Evolutionary conservation across 2,329 filamentous ascomycete species (phyloP), one percentile per base, ranked within the genome.

Genomic region (Aspergillus fumigatiaffinis): DNA sequence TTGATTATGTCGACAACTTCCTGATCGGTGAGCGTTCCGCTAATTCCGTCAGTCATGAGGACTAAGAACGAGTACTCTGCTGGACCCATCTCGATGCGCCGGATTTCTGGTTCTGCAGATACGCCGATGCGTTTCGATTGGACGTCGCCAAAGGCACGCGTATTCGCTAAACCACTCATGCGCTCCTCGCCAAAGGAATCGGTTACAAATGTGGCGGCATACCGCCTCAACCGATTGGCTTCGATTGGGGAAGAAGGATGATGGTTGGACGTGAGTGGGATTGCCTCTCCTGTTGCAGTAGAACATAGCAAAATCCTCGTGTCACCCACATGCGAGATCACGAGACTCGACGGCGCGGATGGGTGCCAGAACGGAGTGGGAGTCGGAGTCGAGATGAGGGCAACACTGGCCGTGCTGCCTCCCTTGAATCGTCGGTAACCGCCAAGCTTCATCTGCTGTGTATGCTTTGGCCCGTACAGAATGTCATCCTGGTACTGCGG

Each of bases 141-240:
- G 76, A 97, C 91, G 77, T 99, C 94, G 26, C 94, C 94, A 71
- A 99, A 97, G 3, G 94, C 84, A 29, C 94, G 89, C 32, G 91
- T 95, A 76, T 99, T 99, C 65, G 94, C 94, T 0, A 99, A 82
- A 0, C 94, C 93, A 14, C 87, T 87, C 74, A 99, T 94, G 65
- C 94, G 91, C 76, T 97, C 92, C 76, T 99, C 94, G 69, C 94
- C 94, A 73, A 99, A 99, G 35, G 91, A 95, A 76, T 99, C 94
- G 0, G 93, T 94, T 20, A 96, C 88, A 71, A 97, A 93, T 2
- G 88, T 88, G 29, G 89, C 85, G 1, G 92, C 90, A 71, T 92
- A 97, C 51, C 92, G 87, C 48, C 92, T 88, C 25, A 99, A 82
- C 7, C 94, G 86, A 46, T 86, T 87, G 9, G 89, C 87, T 78